Evolutionary conservation across 2,329 filamentous ascomycete species (phyloP).

Genomic region (Penicillium polonicum): DNA sequence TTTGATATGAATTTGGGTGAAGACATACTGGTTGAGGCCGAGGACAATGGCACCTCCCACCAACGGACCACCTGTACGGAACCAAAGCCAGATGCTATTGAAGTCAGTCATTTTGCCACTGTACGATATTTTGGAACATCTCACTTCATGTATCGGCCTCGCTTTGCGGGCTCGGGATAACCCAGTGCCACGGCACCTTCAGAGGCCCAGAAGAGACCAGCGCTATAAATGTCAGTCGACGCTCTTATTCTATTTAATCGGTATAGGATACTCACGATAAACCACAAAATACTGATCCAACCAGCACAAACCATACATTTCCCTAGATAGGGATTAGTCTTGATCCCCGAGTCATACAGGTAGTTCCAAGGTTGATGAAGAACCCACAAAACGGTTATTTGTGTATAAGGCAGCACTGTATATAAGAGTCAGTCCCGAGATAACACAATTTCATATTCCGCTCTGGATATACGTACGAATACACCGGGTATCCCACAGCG

Average conservation of each 20-base stretch:
- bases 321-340: slow-evolving; percentile 32
- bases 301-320: slow-evolving; percentile 53
- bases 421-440: background rate
- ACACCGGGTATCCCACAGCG: slow-evolving; percentile 51
- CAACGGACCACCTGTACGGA: slow-evolving; percentile 51
- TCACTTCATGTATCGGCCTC: slow-evolving; percentile 48
- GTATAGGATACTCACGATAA: slow-evolving; percentile 33
- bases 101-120: background rate
- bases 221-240: slow-evolving; percentile 20
- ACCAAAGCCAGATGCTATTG: slow-evolving; percentile 48
- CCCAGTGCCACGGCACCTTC: slow-evolving; percentile 53
- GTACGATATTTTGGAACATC: background rate
- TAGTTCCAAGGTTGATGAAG: background rate
- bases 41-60: slow-evolving; percentile 50
- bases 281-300: slow-evolving; percentile 51
- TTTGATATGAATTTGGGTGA: background rate
- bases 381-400: slow-evolving; percentile 32
- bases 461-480: slow-evolving; percentile 28
- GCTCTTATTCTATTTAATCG: accelerated
- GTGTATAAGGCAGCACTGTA: slow-evolving; percentile 47
- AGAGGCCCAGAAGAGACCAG: slow-evolving; percentile 53
- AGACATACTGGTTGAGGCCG: slow-evolving; percentile 42
- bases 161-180: slow-evolving; percentile 49
- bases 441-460: background rate
- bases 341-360: too few relatives aligned